Evolutionary conservation across 257 asterid genomes (phyloP).

Genomic region (Ehretia macrophylla): DNA sequence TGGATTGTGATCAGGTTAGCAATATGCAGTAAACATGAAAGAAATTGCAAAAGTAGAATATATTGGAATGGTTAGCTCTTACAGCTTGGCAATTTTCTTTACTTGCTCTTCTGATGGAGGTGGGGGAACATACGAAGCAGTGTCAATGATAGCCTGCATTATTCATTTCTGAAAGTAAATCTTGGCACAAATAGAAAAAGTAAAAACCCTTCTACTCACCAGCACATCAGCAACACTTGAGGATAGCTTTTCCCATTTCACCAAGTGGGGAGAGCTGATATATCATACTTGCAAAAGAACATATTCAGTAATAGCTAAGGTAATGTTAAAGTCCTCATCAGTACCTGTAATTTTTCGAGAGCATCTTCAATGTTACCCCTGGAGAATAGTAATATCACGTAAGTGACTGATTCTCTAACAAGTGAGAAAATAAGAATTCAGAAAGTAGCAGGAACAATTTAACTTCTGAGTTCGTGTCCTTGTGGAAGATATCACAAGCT

Average conservation of each 20-base stretch:
- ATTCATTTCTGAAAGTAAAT: slow-evolving; percentile 17
- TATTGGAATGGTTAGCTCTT: slow-evolving; percentile 29
- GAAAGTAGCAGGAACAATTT: slow-evolving; percentile 19
- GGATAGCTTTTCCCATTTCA: not conserved
- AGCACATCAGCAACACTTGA: slow-evolving; percentile 2
- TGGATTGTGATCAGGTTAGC: not conserved
- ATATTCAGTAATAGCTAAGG: slow-evolving; percentile 22
- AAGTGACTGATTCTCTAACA: slow-evolving; percentile 14
- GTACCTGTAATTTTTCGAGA: slow-evolving; percentile 80
- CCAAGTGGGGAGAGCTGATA: slow-evolving; percentile 7
- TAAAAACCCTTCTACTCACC: not conserved
- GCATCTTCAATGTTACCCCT: slow-evolving; percentile 92
- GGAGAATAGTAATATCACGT: slow-evolving; percentile 15
- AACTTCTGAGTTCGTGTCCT: slow-evolving; percentile 86
- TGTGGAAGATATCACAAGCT: slow-evolving; percentile 81
- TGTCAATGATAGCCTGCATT: slow-evolving; percentile 83
- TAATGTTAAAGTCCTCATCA: slow-evolving; percentile 19
- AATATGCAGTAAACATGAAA: not conserved
- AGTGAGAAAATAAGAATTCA: slow-evolving; percentile 13
- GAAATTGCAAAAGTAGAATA: not conserved
- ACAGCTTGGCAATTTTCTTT: slow-evolving; percentile 64
- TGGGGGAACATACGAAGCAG: slow-evolving; percentile 87
- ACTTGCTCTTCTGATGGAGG: slow-evolving; percentile 84
- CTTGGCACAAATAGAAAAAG: not conserved
- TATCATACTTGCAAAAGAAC: slow-evolving; percentile 1